phyloP scores from a whole-genome alignment of 2,329 filamentous ascomycete species.

The Pseudogymnoascus sp. region DNA sequence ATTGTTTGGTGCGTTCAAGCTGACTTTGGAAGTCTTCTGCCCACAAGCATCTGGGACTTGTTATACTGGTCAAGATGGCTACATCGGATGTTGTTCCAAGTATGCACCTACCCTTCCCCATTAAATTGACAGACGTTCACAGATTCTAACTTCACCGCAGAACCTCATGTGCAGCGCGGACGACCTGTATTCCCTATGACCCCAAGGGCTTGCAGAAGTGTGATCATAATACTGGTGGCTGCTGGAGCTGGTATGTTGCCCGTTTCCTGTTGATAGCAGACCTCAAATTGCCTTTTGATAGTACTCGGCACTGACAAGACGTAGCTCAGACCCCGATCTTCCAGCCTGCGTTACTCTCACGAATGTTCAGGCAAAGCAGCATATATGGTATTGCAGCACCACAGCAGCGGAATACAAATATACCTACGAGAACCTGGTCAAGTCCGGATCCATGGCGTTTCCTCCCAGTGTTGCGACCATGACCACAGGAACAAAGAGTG shows the following conservation, averaged over 20 bases:
- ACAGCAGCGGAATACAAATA: not conserved
- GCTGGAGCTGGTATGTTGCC: not conserved
- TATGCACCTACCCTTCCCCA: not conserved
- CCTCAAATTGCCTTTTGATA: not conserved
- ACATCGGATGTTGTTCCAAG: not conserved
- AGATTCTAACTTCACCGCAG: not conserved
- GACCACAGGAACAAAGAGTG: not conserved
- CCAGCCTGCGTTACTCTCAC: not conserved
- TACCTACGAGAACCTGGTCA: not conserved
- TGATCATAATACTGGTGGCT: not conserved
- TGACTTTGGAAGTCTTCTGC: slow-evolving; percentile 2
- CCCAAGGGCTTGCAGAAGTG: not conserved
- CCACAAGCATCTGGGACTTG: slow-evolving; percentile 5
- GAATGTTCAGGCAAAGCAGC: not conserved
- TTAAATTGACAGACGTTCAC: not conserved
- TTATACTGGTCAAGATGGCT: slow-evolving; percentile 1
- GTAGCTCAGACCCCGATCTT: not conserved
- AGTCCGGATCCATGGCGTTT: not conserved
- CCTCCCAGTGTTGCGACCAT: not conserved
- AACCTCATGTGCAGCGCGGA: not conserved
- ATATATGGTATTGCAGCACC: not conserved
- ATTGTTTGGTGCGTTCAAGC: not conserved
- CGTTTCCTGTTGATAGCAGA: not conserved
- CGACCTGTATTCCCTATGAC: not conserved
- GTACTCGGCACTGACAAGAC: not conserved